Conservation (phyloP, 129 eudicot genomes). For the sunflower (Helianthus annuus) region DNA sequence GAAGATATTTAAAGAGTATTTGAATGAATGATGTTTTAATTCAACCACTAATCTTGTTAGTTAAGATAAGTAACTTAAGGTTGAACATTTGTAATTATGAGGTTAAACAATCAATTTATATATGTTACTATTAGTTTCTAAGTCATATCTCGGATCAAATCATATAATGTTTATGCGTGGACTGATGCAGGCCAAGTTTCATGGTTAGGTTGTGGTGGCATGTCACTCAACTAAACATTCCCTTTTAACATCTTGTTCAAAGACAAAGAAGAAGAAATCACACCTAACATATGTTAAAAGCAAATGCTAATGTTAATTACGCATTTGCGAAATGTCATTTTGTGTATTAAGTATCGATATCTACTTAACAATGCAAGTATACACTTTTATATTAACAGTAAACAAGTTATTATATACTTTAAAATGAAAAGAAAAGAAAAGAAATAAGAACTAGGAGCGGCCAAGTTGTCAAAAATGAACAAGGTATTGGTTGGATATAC, state of each 20-base stretch:
- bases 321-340: not conserved
- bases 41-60: conserved; percentile 7
- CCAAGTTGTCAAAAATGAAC: not conserved
- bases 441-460: not conserved
- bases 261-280: conserved; percentile 30
- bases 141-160: conserved; percentile 19
- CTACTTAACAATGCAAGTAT: not conserved
- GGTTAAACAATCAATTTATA: not conserved
- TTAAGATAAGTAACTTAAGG: not conserved
- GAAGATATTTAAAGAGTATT: not conserved
- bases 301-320: not conserved
- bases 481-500: not conserved
- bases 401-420: too few relatives aligned
- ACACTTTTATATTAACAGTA: not conserved
- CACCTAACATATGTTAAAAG: conserved; percentile 12
- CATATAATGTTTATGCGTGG: conserved; percentile 1
- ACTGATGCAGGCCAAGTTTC: not conserved
- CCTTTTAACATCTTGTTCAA: conserved; percentile 11
- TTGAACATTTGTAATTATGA: not conserved
- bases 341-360: not conserved
- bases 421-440: too few relatives aligned
- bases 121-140: conserved; percentile 21
- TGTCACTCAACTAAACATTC: conserved; percentile 27
- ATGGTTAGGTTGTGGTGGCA: conserved; percentile 29
- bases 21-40: not conserved